Percentiles rank a stretch among this genome's conserved stretches.
phyloP scores from a whole-genome alignment of 2,329 filamentous ascomycete species.

The Incumbomyces delicatus region DNA sequence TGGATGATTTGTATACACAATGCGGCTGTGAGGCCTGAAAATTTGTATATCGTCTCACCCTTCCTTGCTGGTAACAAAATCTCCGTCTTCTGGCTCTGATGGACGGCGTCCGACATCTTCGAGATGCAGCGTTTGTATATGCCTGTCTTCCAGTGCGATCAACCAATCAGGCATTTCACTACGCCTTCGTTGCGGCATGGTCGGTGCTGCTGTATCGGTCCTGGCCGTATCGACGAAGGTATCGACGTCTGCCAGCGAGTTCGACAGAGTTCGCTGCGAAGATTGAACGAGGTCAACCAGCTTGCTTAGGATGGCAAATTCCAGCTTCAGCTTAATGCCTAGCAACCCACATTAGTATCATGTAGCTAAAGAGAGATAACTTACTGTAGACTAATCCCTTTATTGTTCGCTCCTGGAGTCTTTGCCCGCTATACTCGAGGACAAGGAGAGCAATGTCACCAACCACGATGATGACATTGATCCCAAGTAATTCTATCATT shows the following conservation, averaged over 20 bases:
- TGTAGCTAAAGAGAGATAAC: too few relatives aligned
- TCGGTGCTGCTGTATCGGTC: neutral
- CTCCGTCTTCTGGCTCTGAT: too few relatives aligned
- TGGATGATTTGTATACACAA: too few relatives aligned
- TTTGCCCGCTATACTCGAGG: conserved; percentile 31
- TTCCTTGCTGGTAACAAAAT: too few relatives aligned
- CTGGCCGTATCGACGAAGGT: conserved; percentile 6
- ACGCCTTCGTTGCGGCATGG: neutral
- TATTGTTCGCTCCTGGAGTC: conserved; percentile 30
- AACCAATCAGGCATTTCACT: conserved; percentile 1
- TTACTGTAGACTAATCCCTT: conserved; percentile 29
- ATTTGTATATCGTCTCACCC: too few relatives aligned
- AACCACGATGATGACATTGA: conserved; percentile 38
- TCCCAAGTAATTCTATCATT: conserved; percentile 46
- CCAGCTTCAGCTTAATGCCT: conserved; percentile 39
- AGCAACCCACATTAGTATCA: too few relatives aligned
- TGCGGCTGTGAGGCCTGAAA: too few relatives aligned
- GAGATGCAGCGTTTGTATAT: conserved; percentile 1
- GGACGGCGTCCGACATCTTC: neutral
- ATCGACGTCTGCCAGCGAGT: conserved; percentile 6
- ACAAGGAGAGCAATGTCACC: conserved; percentile 36
- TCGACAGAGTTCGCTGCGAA: conserved; percentile 1
- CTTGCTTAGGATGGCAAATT: conserved; percentile 44
- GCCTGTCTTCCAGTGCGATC: neutral
- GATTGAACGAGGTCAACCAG: conserved; percentile 24